Evolutionary conservation across 2,329 filamentous ascomycete genomes (phyloP).

Genomic region (Calonectria hongkongensis): DNA sequence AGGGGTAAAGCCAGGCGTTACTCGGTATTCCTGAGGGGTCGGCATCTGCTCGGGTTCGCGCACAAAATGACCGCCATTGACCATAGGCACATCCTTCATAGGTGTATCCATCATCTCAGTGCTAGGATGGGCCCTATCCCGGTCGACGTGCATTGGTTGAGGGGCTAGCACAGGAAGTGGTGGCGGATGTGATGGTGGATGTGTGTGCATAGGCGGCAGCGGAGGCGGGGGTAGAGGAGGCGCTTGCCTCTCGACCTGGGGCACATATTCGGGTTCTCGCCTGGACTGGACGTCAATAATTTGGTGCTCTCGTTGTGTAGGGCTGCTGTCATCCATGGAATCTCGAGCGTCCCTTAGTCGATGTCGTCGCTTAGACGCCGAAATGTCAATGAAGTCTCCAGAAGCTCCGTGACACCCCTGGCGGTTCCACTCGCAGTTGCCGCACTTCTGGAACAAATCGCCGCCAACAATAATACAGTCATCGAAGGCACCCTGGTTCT

Average conservation of each 20-base stretch:
- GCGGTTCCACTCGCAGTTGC: conserved; percentile 71
- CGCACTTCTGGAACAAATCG: conserved; percentile 67
- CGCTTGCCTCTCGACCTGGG: conserved; percentile 6
- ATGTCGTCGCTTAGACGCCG: conserved; percentile 43
- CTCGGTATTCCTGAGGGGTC: conserved; percentile 53
- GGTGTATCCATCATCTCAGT: conserved; percentile 46
- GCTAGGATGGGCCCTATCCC: conserved; percentile 46
- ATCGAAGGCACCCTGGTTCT: conserved; percentile 66
- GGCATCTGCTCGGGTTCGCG: conserved; percentile 54
- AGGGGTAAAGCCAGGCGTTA: conserved; percentile 56
- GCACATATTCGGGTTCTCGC: conserved; percentile 24
- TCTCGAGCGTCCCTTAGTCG: conserved; percentile 39
- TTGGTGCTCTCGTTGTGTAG: conserved; percentile 36
- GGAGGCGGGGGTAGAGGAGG: not conserved
- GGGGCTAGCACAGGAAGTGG: conserved; percentile 29
- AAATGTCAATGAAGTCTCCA: conserved; percentile 49
- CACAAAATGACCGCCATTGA: conserved; percentile 41
- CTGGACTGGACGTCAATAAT: conserved; percentile 39
- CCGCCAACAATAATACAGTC: conserved; percentile 66
- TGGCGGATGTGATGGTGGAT: not conserved
- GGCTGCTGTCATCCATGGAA: conserved; percentile 8
- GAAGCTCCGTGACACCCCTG: conserved; percentile 60
- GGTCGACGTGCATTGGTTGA: conserved; percentile 42
- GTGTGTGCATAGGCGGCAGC: not conserved
- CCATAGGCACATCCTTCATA: conserved; percentile 40